Evolutionary conservation across 176 grass and related monocot species (phyloP), one percentile per base, ranked within the genome.

Genomic region (Zoysia japonica): DNA sequence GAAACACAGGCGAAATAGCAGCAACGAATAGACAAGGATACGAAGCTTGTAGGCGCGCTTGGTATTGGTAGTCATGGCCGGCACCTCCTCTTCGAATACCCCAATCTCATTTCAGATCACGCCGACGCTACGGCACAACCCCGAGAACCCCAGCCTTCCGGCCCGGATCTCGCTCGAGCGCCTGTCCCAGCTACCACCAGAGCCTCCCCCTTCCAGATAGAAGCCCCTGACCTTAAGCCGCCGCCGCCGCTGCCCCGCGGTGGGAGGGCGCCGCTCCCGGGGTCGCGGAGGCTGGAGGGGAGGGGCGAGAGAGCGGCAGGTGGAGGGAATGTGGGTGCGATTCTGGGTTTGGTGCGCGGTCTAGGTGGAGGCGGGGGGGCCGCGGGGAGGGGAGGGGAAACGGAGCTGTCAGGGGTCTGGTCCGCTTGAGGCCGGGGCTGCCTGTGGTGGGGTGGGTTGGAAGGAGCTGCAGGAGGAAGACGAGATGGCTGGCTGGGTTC

Each of bases 11-110:
- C 6, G 11, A 36, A 43, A 75, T 43, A 79, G 71, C 40, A 3
- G 15, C 65, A 13, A 75, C 2, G 72, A 73, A 68, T 83, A 49
- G 62, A 72, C 47, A 64, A 90, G 95, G 95, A 97, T 97, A 97
- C 95, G 95, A 72, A 97, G 95, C 90, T 97, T 97, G 95, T 97
- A 97, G 9, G 95, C 95, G 85, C 95, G 91, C 85, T 97, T 97
- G 85, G 92, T 94, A 83, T 86, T 90, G 92, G 95, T 86, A 76
- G 95, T 85, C 95, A 97, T 97, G 83, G 47, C 61, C 62, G 68
- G 70, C 55, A 78, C 82, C 45, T 85, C 68, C 73, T 14, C 79
- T 40, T 60, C 54, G 7, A 71, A 75, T 83, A 69, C 71, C 63
- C 65, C 50, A 85, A 82, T 83, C 77, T 97, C 93, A 97, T 97